Base-by-base conservation (phyloP, 2,329 filamentous ascomycete genomes). In the Leptodontidium sp. region DNA sequence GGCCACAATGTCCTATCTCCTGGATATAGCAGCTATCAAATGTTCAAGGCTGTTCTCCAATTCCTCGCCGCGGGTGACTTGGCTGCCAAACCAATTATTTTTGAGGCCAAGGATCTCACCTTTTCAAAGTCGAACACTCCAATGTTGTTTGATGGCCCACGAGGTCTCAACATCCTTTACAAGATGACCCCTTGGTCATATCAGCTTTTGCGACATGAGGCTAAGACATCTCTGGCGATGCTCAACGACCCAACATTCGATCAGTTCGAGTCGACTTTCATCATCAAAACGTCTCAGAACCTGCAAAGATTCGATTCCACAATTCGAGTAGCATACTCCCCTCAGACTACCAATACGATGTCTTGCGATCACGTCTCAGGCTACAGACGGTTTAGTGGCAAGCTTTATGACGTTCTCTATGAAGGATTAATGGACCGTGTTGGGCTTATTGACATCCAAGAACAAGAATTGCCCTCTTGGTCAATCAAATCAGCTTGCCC, bases 41-140 rank as follows among this genome's bases (percentile, higher is more conserved):
- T 98, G 55, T 98, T 99, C 86, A 98, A 98, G 80, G 94, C 93
- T 2, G 90, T 91, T 1, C 83, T 99, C n/a, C 95, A 98, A 77
- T 96, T 95, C 73, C 83, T 99, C 21, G 89, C 91, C 1, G 86
- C 88, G 1, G 90, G 88, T 47, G 90, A 97, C 75, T 83, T 98
- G 65, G 84, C 83, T 67, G 90, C 88, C 74, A 91, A 88, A 72
- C 89, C 92, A 0, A 85, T 90, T 77, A 70, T 84, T 71, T 75
- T 88, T 68, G 73, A 84, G 73, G 76, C 80, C 68, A 32, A 82
- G 77, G 75, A 80, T 77, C 75, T 85, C 83, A 68, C 72, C 76
- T 32, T 76, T 82, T 69, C 79, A 70, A 81, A 72, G 80, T 70
- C 82, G 84, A 79, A 79, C 66, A 81, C 84, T 0, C 94, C 96